These are phyloP conservation scores for Camellia lanceoleosa DNA, from an alignment of 148 eudicot genomes.

Conservation along the genomic window DNA sequence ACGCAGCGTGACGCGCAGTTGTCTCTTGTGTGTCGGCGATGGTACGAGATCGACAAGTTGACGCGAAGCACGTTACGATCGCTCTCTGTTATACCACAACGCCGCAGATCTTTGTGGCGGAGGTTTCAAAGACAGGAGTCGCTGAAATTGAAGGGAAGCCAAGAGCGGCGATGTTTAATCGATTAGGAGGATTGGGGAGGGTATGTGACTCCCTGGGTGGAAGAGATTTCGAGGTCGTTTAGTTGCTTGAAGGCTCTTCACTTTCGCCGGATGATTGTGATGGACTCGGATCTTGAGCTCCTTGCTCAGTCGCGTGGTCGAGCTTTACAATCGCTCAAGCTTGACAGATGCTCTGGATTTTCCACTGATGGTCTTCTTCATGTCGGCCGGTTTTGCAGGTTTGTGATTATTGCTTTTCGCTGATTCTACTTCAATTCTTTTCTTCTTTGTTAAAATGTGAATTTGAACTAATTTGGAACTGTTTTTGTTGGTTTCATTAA, in stretches of 20 bases:
- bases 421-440: not conserved
- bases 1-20: constrained; percentile 58
- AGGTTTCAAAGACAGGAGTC: constrained; percentile 74
- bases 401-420: not conserved
- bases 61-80: constrained; percentile 70
- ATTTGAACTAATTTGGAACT: not conserved
- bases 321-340: constrained; percentile 41
- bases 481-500: not conserved
- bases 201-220: constrained; percentile 72
- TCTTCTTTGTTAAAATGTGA: not conserved
- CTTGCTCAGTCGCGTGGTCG: constrained; percentile 48
- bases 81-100: constrained; percentile 79
- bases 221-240: constrained; percentile 35
- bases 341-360: constrained; percentile 92
- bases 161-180: constrained; percentile 88
- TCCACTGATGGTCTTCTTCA: constrained; percentile 77
- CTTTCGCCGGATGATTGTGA: constrained; percentile 86
- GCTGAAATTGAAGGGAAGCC: constrained; percentile 78
- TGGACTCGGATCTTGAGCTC: constrained; percentile 60
- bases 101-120: constrained; percentile 47
- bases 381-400: constrained; percentile 66
- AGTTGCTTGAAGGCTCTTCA: constrained; percentile 54
- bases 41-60: constrained; percentile 62
- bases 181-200: constrained; percentile 97
- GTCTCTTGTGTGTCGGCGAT: constrained; percentile 58